Evolutionary conservation across 2,329 filamentous ascomycete species (phyloP), one percentile per base, ranked within the genome.

Genomic region (Pezicula rhizophila): DNA sequence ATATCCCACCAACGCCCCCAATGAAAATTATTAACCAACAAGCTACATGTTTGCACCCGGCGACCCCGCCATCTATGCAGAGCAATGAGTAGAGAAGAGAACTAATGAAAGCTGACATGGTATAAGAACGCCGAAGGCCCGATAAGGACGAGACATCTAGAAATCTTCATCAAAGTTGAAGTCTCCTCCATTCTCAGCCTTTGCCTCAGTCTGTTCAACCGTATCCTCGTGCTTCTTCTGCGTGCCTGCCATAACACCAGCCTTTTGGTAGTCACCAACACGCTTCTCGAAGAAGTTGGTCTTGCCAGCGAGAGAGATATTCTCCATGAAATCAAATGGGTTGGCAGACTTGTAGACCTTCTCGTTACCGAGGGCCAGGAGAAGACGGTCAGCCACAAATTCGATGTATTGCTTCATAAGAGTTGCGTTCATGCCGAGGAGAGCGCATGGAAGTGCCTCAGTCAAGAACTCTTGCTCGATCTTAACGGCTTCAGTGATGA

Each of bases 211-310:
- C 48, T 73, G 70, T 42, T 68, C 58, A 17, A 65, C 60, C 5
- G 67, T 68, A 8, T 75, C 69, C 17, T 78, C 73, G 55, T 69
- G 68, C 68, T 86, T 84, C 71, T 87, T 85, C 76, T 90, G 90
- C 61, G 85, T 87, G 74, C 87, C 91, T 64, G 85, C 85, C 89
- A 99, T 95, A 70, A 99, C 92, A 77, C 93, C 93, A 34, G 93
- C 91, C 81, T 99, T 99, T 75, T 99, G 93, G 82, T 99, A 99
- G 66, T 99, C 93, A 69, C 86, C 93, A 50, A 99, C 93, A 62
- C 93, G 89, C 87, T 99, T 99, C 86, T 99, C 93, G 70, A 99
- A 99, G 82, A 99, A 99, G 84, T 99, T 99, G 69, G 93, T 99
- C 87, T 99, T 99, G 72, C 93, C 93, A 46, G 90, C 89, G 10